Conservation (phyloP, 768 basidiomycete species). For the Leccinum pellstonianum region DNA sequence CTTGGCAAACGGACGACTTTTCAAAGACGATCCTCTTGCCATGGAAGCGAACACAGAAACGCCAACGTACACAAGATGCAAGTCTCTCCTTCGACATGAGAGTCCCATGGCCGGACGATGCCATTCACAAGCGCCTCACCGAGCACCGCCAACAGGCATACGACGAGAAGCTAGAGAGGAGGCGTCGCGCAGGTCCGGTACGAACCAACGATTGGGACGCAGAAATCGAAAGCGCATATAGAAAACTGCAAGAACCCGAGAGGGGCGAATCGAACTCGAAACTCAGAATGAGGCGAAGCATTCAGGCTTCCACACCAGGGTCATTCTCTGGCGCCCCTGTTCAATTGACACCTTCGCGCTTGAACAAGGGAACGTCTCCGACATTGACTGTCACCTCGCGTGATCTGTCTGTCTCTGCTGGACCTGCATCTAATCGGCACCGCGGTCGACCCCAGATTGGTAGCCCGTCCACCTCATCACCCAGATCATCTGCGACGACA, state of each 20-base stretch:
- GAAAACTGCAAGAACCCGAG: conserved; percentile 27
- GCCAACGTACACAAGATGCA: conserved; percentile 31
- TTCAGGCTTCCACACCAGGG: conserved; percentile 4
- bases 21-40: conserved; percentile 20
- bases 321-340: conserved; percentile 7
- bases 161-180: conserved; percentile 40
- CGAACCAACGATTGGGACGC: conserved; percentile 27
- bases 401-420: conserved; percentile 16
- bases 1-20: conserved; percentile 42
- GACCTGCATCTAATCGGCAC: conserved; percentile 8
- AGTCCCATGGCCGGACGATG: conserved; percentile 39
- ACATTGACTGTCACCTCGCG: conserved; percentile 6
- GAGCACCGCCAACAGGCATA: conserved; percentile 44
- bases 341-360: conserved; percentile 4
- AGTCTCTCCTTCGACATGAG: conserved; percentile 37
- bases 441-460: conserved; percentile 5
- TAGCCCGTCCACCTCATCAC: conserved; percentile 14
- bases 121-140: conserved; percentile 44
- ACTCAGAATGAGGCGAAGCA: conserved; percentile 22
- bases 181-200: conserved; percentile 1
- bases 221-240: conserved; percentile 23
- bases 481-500: conserved; percentile 2
- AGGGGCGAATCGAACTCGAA: conserved; percentile 22
- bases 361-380: conserved; percentile 16
- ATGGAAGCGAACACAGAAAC: conserved; percentile 38